Base-by-base conservation (phyloP, 768 basidiomycete species). In the Rhodotorula kratochvilovae region DNA sequence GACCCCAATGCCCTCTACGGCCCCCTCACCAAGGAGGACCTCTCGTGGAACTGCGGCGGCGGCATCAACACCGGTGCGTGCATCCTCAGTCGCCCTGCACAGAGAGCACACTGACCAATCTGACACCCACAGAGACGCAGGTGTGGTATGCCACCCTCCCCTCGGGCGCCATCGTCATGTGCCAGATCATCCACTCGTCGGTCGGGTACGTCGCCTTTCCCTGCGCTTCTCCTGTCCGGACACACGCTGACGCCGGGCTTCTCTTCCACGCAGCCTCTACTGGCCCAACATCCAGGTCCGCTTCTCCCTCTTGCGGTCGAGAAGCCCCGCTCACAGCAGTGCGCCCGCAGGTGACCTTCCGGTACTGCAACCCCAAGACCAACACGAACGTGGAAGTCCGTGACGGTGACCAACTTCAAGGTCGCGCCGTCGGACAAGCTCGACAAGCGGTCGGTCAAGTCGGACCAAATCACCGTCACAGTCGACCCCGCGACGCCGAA, bases 371-470 rank as follows among this genome's bases (percentile, higher is more conserved):
- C 78, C 88, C 92, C 11, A 84, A 85, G 31, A 91, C 88, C 29
- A 86, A 87, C 66, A 85, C 81, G 57, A 83, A 83, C 68, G 42
- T 99, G 94, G 94, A 90, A 90, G 80, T 92, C 91, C 36, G 79
- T 92, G 80, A 92, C 92, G 68, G 90, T 90, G 50, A 83, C 84
- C 78, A 90, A 91, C 80, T 93, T 92, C 78, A 84, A 85, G 63
- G 86, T 87, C 25, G 86, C 90, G 1, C 87, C 87, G n/a, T 36
- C 45, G 31, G 84, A 86, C 45, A 68, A 77, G 45, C 85, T 87
- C 69, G 91, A 94, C 84, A 92, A 89, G 81, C 87, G 90, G 61
- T 93, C 91, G 25, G 85, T 85, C 85, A 91, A 90, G 78, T 86
- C 88, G 15, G 91, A 94, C 80, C 85, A 93, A 80, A 94, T 87